A percentile compares a stretch with the other conserved stretches of the same genome.
Conservation (phyloP, 2,329 filamentous ascomycete species). For the Calonectria honghensis region DNA sequence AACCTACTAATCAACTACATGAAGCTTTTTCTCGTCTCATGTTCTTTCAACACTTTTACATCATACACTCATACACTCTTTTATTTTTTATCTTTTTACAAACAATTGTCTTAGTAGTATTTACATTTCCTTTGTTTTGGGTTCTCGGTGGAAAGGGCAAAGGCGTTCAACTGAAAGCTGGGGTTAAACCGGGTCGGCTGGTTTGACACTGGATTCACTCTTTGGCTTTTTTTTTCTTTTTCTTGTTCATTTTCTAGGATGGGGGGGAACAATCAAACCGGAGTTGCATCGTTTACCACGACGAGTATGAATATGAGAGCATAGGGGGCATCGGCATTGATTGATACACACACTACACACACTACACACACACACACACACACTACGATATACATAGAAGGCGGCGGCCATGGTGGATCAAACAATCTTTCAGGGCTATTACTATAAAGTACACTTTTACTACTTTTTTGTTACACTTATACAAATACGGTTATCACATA, state of each 20-base stretch:
- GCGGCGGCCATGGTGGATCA: background rate
- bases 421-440: constrained; percentile 7
- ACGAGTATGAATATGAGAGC: constrained; percentile 22
- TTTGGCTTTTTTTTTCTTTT: constrained; percentile 7
- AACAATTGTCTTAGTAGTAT: background rate
- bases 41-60: background rate
- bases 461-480: background rate
- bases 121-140: background rate
- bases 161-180: background rate
- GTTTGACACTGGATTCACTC: background rate
- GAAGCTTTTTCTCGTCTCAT: background rate
- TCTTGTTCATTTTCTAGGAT: background rate
- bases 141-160: background rate
- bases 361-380: no score
- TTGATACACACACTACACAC: background rate
- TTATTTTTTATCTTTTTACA: background rate
- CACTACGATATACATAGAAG: constrained; percentile 6
- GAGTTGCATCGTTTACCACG: constrained; percentile 7
- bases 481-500: constrained; percentile 9
- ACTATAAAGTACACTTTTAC: background rate
- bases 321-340: background rate
- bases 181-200: constrained; percentile 1
- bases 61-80: background rate
- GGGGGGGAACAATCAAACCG: background rate
- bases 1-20: background rate